Evolutionary conservation across 192 early-diverging fungal genomes (phyloP).

Genomic region (Rhizophlyctis rosea): DNA sequence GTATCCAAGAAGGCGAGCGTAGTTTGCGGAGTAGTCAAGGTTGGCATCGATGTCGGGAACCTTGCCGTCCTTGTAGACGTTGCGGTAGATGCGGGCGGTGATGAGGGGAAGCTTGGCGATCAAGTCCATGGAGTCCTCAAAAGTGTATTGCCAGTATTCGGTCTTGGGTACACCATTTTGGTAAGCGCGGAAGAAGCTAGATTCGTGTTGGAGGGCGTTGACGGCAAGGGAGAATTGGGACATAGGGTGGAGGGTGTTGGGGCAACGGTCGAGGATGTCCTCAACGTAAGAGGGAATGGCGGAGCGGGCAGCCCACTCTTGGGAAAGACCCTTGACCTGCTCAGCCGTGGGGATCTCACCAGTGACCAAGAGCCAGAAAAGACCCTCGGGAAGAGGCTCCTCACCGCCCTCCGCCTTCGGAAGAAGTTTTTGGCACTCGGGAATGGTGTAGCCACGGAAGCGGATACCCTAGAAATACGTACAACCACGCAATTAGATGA

Average conservation of each 20-base stretch:
- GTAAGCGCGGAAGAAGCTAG: slow-evolving; percentile 96
- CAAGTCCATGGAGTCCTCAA: slow-evolving; percentile 97
- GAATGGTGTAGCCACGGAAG: slow-evolving; percentile 95
- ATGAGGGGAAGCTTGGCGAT: slow-evolving; percentile 97
- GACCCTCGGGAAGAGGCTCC: slow-evolving; percentile 96
- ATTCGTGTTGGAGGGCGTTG: slow-evolving; percentile 96
- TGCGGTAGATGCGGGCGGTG: slow-evolving; percentile 98
- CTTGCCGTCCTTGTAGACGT: slow-evolving; percentile 98
- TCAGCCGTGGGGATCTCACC: slow-evolving; percentile 93
- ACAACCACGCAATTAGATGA: too few relatives aligned
- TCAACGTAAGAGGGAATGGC: slow-evolving; percentile 91
- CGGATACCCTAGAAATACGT: slow-evolving; percentile 81
- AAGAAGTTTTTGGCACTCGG: slow-evolving; percentile 91
- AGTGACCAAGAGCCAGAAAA: slow-evolving; percentile 98
- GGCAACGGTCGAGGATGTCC: slow-evolving; percentile 98
- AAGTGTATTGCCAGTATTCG: slow-evolving; percentile 96
- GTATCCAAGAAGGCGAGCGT: slow-evolving; percentile 90
- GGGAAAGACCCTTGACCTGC: slow-evolving; percentile 86
- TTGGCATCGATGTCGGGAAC: slow-evolving; percentile 78
- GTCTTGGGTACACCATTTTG: slow-evolving; percentile 84
- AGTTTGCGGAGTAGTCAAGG: slow-evolving; percentile 94
- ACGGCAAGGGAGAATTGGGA: slow-evolving; percentile 96
- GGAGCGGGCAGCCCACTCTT: slow-evolving; percentile 94
- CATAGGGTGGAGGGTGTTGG: slow-evolving; percentile 98
- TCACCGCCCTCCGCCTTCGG: slow-evolving; percentile 82